Percentiles rank a stretch among this genome's conserved stretches.
phyloP scores from a whole-genome alignment of 1,139 yeast species.

The Sugiyamaella grinbergsii region DNA sequence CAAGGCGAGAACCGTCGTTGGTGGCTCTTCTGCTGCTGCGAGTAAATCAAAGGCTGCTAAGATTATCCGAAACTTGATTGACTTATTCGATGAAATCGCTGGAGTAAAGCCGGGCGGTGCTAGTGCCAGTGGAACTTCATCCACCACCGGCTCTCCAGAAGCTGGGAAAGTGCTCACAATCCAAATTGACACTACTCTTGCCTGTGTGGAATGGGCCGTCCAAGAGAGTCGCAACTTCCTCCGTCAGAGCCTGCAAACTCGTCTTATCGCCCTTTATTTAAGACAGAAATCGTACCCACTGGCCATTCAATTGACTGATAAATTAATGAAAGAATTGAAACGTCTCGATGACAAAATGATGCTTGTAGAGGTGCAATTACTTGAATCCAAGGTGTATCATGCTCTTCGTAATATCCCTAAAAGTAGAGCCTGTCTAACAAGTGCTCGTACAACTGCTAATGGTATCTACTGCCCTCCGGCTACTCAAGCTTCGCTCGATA shows the following conservation, averaged over 20 bases:
- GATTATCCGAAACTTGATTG: constrained; percentile 67
- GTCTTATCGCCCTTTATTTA: constrained; percentile 75
- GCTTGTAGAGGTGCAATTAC: constrained; percentile 89
- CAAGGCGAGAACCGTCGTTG: constrained; percentile 69
- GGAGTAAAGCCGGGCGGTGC: constrained; percentile 16
- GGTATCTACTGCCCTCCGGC: constrained; percentile 94
- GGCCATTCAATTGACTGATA: constrained; percentile 70
- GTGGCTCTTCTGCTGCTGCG: constrained; percentile 56
- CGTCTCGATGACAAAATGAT: constrained; percentile 94
- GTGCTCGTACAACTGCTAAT: constrained; percentile 96
- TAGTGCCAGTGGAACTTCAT: constrained; percentile 14
- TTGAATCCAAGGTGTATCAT: constrained; percentile 88
- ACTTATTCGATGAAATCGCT: constrained; percentile 63
- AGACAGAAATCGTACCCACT: constrained; percentile 65
- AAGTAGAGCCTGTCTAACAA: constrained; percentile 87
- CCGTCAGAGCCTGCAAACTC: constrained; percentile 83
- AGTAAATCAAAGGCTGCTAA: constrained; percentile 89
- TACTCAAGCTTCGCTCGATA: constrained; percentile 90
- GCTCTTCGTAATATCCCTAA: constrained; percentile 92
- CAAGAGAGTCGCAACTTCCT: constrained; percentile 82
- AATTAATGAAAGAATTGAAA: constrained; percentile 80
- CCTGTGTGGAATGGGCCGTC: constrained; percentile 86
- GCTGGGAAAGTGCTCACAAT: constrained; percentile 47
- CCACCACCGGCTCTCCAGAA: constrained; percentile 47
- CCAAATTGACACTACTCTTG: constrained; percentile 74